phyloP scores from a whole-genome alignment of 2,329 filamentous ascomycete species.

The Fusarium sp. region DNA sequence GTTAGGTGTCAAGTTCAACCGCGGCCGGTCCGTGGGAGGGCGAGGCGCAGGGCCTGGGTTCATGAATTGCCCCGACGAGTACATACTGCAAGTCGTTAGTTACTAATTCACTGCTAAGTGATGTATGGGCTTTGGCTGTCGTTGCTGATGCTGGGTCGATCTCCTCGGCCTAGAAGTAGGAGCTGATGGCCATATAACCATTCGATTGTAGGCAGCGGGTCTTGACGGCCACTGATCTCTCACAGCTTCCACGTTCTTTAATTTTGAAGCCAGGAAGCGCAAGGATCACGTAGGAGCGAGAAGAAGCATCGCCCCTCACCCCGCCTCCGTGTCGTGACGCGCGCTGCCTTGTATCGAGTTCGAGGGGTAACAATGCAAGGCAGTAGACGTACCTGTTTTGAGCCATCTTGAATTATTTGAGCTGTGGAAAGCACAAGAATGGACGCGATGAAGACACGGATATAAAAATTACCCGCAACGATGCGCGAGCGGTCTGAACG shows the following conservation, averaged over 20 bases:
- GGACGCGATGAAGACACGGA: slow-evolving; percentile 20
- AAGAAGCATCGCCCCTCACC: slow-evolving; percentile 29
- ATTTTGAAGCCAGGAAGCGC: slow-evolving; percentile 6
- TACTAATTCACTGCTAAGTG: slow-evolving; percentile 11
- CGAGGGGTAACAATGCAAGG: slow-evolving; percentile 12
- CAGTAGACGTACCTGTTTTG: slow-evolving; percentile 51
- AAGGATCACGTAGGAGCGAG: slow-evolving; percentile 3
- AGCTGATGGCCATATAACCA: background rate
- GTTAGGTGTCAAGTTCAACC: slow-evolving; percentile 84
- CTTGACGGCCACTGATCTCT: background rate
- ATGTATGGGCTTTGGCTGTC: background rate
- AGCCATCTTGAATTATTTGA: slow-evolving; percentile 50
- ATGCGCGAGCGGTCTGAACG: slow-evolving; percentile 22
- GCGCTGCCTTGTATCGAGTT: slow-evolving; percentile 17
- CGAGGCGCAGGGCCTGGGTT: slow-evolving; percentile 96
- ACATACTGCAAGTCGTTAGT: slow-evolving; percentile 62
- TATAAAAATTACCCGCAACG: slow-evolving; percentile 16
- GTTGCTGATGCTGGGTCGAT: slow-evolving; percentile 18
- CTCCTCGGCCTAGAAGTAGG: slow-evolving; percentile 1
- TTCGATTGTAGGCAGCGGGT: background rate
- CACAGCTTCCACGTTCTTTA: background rate
- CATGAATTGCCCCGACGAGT: slow-evolving; percentile 84
- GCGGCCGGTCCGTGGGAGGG: slow-evolving; percentile 87
- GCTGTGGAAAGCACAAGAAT: slow-evolving; percentile 25
- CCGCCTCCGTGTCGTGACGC: slow-evolving; percentile 29